Conservation (phyloP, 2,329 filamentous ascomycete species). For the Tolypocladium guangdongense region DNA sequence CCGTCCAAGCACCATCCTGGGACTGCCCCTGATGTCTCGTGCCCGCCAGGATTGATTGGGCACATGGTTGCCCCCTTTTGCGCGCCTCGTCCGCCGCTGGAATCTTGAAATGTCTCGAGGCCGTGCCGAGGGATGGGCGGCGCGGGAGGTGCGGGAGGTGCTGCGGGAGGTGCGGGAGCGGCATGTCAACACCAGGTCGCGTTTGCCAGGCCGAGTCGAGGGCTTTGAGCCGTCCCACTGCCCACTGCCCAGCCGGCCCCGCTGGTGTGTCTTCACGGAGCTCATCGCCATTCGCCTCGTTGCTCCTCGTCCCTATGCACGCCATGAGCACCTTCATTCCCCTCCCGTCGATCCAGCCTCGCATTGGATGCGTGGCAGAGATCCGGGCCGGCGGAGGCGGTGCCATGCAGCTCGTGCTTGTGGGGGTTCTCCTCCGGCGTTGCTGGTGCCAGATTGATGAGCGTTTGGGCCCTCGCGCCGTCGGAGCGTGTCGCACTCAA, state of each 20-base stretch:
- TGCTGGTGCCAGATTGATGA: too few species aligned
- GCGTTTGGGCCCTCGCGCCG: too few species aligned
- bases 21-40: not conserved
- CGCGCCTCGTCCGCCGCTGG: not conserved
- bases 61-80: not conserved
- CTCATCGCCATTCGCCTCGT: not conserved
- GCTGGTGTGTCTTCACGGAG: not conserved
- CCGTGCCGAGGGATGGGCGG: not conserved
- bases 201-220: not conserved
- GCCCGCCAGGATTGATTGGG: not conserved
- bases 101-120: not conserved
- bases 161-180: too few species aligned
- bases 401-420: not conserved
- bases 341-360: constrained; percentile 2
- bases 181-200: too few species aligned
- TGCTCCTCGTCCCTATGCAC: not conserved
- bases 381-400: not conserved
- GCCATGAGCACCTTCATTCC: constrained; percentile 5
- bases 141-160: too few species aligned
- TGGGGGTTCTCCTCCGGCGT: too few species aligned
- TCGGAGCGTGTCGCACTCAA: too few species aligned
- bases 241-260: not conserved
- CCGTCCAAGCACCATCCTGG: not conserved
- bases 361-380: constrained; percentile 2
- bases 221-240: not conserved